phyloP scores from a whole-genome alignment of 1,284 basidiomycete genomes.

The Cryptococcus wingfieldii region DNA sequence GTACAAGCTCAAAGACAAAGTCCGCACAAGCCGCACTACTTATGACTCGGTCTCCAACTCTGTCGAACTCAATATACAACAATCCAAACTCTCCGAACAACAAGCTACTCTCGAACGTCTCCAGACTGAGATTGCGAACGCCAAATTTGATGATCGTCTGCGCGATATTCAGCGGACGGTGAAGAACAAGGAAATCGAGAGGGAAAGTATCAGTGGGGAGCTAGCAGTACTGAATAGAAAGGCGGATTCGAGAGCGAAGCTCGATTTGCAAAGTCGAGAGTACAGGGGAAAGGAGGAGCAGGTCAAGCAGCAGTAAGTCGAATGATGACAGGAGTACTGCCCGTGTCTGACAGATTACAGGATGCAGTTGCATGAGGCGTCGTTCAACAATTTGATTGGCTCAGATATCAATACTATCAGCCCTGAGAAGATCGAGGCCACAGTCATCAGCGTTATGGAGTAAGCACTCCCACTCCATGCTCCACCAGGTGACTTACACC shows the following conservation, averaged over 20 bases:
- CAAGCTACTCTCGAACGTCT: conserved; percentile 57
- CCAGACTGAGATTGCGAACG: conserved; percentile 58
- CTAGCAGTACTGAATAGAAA: conserved; percentile 70
- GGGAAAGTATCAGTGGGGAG: conserved; percentile 70
- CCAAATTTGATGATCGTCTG: conserved; percentile 68
- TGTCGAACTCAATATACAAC: conserved; percentile 58
- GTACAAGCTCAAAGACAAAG: conserved; percentile 31
- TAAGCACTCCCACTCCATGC: neutral
- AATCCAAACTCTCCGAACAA: conserved; percentile 67
- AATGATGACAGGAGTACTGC: neutral
- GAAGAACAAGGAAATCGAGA: conserved; percentile 62
- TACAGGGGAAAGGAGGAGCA: conserved; percentile 62
- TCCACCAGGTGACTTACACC: neutral
- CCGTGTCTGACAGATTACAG: neutral
- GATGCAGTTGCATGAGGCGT: conserved; percentile 53
- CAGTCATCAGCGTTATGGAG: conserved; percentile 50
- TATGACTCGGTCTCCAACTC: conserved; percentile 60
- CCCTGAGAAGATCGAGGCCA: conserved; percentile 65
- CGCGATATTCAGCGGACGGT: conserved; percentile 57
- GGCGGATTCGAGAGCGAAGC: conserved; percentile 73
- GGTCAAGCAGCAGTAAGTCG: conserved; percentile 62
- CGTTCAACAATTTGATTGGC: conserved; percentile 63
- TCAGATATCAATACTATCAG: conserved; percentile 51
- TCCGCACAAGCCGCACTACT: conserved; percentile 53
- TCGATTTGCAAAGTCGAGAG: conserved; percentile 71